These are phyloP conservation scores for Penicillium sp. DNA, from an alignment of 2,329 filamentous ascomycete genomes.

Conservation along the genomic window DNA sequence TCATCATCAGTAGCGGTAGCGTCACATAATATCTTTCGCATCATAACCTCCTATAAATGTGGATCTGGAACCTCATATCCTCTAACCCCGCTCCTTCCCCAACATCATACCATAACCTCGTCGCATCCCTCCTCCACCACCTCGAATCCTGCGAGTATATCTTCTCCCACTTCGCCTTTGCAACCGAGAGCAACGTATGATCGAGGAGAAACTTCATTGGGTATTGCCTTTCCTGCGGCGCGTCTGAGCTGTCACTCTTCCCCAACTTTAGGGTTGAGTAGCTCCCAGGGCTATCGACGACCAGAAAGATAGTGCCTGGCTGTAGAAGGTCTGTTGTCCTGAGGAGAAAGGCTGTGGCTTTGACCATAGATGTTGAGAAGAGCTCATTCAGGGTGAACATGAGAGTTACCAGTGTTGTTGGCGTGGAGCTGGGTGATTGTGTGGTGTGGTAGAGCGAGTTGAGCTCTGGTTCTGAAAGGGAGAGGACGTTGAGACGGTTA, in stretches of 20 bases:
- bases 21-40: not conserved
- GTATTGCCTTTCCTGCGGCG: constrained; percentile 63
- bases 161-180: constrained; percentile 70
- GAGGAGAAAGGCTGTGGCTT: constrained; percentile 78
- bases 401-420: constrained; percentile 69
- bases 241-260: constrained; percentile 39
- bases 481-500: constrained; percentile 57
- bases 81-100: constrained; percentile 86
- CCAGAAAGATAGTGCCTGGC: constrained; percentile 71
- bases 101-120: constrained; percentile 75
- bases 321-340: constrained; percentile 65
- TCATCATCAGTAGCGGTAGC: constrained; percentile 2
- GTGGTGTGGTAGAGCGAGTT: constrained; percentile 37
- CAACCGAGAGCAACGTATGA: constrained; percentile 69
- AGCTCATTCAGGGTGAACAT: constrained; percentile 97
- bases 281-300: constrained; percentile 91
- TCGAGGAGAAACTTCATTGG: constrained; percentile 95
- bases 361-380: constrained; percentile 75
- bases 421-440: not conserved
- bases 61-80: constrained; percentile 94
- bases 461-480: constrained; percentile 43
- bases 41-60: constrained; percentile 67
- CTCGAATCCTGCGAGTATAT: constrained; percentile 74
- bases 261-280: constrained; percentile 83
- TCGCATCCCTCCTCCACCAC: constrained; percentile 78